A percentile compares a stretch with the other conserved stretches of the same genome.
These are phyloP conservation scores for Macrolepiota albuminosa DNA, from an alignment of 768 basidiomycete species.

Conservation along the genomic window DNA sequence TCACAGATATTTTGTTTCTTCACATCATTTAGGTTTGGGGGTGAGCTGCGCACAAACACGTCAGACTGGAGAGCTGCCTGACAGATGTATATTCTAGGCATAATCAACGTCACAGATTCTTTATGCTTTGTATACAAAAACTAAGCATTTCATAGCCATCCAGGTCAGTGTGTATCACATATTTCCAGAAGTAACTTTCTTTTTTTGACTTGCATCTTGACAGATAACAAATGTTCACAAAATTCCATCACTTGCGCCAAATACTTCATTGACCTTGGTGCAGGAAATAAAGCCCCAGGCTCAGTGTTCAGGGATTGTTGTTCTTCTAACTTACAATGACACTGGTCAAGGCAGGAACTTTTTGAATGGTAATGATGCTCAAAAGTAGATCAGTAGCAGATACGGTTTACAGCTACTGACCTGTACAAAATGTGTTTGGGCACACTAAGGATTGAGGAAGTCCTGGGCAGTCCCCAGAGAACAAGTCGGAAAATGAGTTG, in stretches of 20 bases:
- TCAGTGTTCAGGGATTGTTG: slow-evolving; percentile 41
- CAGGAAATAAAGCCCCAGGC: slow-evolving; percentile 32
- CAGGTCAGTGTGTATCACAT: slow-evolving; percentile 41
- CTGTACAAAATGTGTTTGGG: too few species aligned
- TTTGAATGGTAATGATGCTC: too few species aligned
- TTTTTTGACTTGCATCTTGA: neutral
- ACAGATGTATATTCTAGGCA: slow-evolving; percentile 63
- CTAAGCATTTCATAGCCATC: slow-evolving; percentile 31
- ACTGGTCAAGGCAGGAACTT: slow-evolving; percentile 44
- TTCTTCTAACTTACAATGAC: slow-evolving; percentile 76
- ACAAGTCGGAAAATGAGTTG: too few species aligned
- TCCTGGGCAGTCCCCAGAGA: too few species aligned
- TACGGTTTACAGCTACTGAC: too few species aligned
- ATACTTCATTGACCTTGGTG: slow-evolving; percentile 63
- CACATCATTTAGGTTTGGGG: slow-evolving; percentile 14
- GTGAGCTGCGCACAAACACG: slow-evolving; percentile 65
- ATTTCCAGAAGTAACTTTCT: neutral
- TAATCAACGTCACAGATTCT: slow-evolving; percentile 51
- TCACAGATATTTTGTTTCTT: too few species aligned
- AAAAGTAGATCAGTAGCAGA: too few species aligned
- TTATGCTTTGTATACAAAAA: neutral
- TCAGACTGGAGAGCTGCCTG: slow-evolving; percentile 68
- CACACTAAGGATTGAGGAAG: too few species aligned
- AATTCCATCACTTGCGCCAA: slow-evolving; percentile 35
- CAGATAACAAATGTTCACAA: slow-evolving; percentile 77